Evolutionary conservation across 2,329 filamentous ascomycete genomes (phyloP), one percentile per base, ranked within the genome.

Genomic region (Exophiala mesophila): DNA sequence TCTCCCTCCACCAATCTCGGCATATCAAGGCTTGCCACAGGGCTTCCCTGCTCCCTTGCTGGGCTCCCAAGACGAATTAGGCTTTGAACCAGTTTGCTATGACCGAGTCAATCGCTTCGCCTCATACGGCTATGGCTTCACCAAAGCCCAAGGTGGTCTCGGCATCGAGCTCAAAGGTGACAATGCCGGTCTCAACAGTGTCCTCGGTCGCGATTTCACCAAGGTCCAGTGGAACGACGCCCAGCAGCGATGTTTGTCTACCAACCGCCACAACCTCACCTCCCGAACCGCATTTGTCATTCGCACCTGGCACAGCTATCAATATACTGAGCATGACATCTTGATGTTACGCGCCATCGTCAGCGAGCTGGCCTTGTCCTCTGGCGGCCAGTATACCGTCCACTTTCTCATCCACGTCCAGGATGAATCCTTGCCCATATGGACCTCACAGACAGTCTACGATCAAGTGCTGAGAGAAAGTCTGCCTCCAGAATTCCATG

Each of bases 331-430:
- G 3, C 46, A 47, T 29, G 36, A 53, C 26, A 54, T 55, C 28
- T 44, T 50, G 17, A 53, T 55, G 45, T 39, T 56, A 9, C 45
- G 54, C 9, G 52, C 54, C 23, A 48, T 56, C 3, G 47, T 56
- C 31, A 54, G 48, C 35, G 54, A 56, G 33, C 68, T 89, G 5
- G 76, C 80, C 7, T 66, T 90, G 37, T 74, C 77, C 41, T 85
- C 83, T 0, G 83, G 84, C n/a, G 83, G 80, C 23, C 83, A 89
- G 59, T 88, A 88, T 55, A 73, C 77, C 18, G 73, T 90, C 2
- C 85, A 89, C 61, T 83, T 90, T 55, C 69, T 90, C 30, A 73
- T 90, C 23, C 84, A 90, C 53, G 83, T 88, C 47, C 84, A 85
- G 52, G 82, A 90, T 59, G 74, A 83, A 52, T 75, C 79, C 51